These are phyloP conservation scores for Candolleomyces aberdarensis DNA, from an alignment of 768 basidiomycete genomes.

Conservation along the genomic window DNA sequence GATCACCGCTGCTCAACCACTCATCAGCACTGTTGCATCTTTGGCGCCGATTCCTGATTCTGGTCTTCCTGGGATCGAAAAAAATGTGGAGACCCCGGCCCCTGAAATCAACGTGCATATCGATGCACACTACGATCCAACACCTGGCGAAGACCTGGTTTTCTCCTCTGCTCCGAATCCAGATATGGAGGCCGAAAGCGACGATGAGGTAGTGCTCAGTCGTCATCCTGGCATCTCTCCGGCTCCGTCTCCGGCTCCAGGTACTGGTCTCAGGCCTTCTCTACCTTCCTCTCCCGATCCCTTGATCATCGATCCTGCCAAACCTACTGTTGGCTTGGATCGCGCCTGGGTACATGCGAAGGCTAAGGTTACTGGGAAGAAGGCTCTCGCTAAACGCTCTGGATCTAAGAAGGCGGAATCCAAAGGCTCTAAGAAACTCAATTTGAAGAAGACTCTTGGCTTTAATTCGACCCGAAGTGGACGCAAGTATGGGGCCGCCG, in stretches of 20 bases:
- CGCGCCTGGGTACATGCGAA: too few relatives aligned
- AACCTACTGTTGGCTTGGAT: too few relatives aligned
- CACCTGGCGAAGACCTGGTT: neutral
- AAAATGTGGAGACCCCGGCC: neutral
- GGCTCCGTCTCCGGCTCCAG: too few relatives aligned
- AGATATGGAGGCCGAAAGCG: slow-evolving; percentile 1
- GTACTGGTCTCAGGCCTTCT: neutral
- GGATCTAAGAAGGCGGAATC: too few relatives aligned
- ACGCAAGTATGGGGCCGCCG: neutral
- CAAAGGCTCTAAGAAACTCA: neutral
- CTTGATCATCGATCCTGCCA: too few relatives aligned
- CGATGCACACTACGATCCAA: slow-evolving; percentile 6
- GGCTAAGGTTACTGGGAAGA: too few relatives aligned
- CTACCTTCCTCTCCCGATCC: neutral
- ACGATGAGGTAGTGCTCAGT: neutral
- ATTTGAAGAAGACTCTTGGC: neutral
- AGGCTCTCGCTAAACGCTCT: too few relatives aligned
- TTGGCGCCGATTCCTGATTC: neutral
- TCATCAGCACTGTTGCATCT: neutral
- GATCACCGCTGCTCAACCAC: neutral
- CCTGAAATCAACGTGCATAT: neutral
- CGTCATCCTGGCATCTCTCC: neutral
- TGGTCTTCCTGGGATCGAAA: neutral
- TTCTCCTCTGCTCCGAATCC: slow-evolving; percentile 8
- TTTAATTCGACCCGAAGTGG: neutral